These are phyloP conservation scores for Dactylellina drechsleri DNA, from an alignment of 2,329 filamentous ascomycete species.

Conservation along the genomic window DNA sequence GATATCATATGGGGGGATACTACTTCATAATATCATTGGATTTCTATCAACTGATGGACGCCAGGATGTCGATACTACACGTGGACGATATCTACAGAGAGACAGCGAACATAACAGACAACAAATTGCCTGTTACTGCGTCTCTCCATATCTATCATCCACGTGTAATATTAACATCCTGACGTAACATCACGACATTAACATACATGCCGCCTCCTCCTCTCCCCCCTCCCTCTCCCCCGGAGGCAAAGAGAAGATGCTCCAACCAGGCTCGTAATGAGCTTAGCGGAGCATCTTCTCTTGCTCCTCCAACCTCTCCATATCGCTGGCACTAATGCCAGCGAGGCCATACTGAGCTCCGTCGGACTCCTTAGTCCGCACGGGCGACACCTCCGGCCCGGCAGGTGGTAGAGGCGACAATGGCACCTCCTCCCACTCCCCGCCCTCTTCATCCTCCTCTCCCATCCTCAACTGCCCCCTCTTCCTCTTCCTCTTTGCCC, in stretches of 20 bases:
- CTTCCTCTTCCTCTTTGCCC: background rate
- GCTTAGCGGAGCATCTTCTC: constrained; percentile 7
- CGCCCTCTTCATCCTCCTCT: background rate
- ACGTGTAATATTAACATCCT: no score
- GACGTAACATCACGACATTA: background rate
- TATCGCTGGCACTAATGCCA: constrained; percentile 45
- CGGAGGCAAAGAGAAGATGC: background rate
- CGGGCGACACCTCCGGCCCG: constrained; percentile 11
- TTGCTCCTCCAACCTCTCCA: constrained; percentile 40
- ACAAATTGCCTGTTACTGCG: no score
- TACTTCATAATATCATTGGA: no score
- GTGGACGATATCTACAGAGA: no score
- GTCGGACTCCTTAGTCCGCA: constrained; percentile 32
- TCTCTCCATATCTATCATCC: no score
- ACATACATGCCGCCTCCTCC: background rate
- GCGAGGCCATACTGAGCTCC: constrained; percentile 47
- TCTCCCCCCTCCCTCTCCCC: background rate
- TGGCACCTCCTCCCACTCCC: constrained; percentile 2
- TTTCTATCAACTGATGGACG: no score
- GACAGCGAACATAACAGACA: no score
- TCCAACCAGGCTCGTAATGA: background rate
- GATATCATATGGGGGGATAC: no score
- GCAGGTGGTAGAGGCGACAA: constrained; percentile 9
- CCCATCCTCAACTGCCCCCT: background rate
- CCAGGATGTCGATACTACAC: no score